Evolutionary conservation across 139 green algal species (phyloP).

Genomic region (Bryopsis sp.): DNA sequence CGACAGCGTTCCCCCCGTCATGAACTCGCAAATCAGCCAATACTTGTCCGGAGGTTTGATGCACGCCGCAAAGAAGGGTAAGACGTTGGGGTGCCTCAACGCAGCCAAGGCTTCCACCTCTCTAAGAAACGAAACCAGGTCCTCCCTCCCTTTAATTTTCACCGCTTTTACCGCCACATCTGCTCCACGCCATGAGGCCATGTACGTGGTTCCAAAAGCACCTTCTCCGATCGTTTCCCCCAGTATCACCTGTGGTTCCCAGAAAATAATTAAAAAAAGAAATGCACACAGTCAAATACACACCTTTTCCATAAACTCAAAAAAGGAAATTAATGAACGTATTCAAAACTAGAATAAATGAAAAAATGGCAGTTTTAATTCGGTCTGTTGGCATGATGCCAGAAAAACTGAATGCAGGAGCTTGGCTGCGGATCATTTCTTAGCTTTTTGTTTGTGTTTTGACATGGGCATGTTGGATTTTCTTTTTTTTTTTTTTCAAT

Average conservation of each 20-base stretch:
- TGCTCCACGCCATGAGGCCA: constrained; percentile 55
- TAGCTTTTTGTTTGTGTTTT: too few relatives aligned
- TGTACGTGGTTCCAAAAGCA: constrained; percentile 67
- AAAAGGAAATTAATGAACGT: background rate
- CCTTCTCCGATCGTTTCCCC: constrained; percentile 54
- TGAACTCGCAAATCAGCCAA: constrained; percentile 74
- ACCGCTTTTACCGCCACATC: constrained; percentile 40
- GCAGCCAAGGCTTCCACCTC: constrained; percentile 51
- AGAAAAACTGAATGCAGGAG: background rate
- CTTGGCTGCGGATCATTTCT: too few relatives aligned
- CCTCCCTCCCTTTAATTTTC: constrained; percentile 25
- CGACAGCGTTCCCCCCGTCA: constrained; percentile 55
- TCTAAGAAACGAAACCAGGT: constrained; percentile 60
- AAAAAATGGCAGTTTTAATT: background rate
- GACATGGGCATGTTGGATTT: too few relatives aligned
- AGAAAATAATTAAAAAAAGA: background rate
- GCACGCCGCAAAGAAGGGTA: constrained; percentile 51
- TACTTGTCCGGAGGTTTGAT: constrained; percentile 38
- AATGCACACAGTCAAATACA: background rate
- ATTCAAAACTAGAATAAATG: background rate
- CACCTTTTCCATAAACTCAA: background rate
- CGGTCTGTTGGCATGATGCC: background rate
- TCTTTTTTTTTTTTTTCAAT: too few relatives aligned
- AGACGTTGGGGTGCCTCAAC: constrained; percentile 60
- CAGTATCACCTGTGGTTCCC: constrained; percentile 37